A percentile compares a stretch with the other conserved stretches of the same genome.
Evolutionary conservation across 1,284 basidiomycete genomes (phyloP).

Genomic region (Tilletia indica): DNA sequence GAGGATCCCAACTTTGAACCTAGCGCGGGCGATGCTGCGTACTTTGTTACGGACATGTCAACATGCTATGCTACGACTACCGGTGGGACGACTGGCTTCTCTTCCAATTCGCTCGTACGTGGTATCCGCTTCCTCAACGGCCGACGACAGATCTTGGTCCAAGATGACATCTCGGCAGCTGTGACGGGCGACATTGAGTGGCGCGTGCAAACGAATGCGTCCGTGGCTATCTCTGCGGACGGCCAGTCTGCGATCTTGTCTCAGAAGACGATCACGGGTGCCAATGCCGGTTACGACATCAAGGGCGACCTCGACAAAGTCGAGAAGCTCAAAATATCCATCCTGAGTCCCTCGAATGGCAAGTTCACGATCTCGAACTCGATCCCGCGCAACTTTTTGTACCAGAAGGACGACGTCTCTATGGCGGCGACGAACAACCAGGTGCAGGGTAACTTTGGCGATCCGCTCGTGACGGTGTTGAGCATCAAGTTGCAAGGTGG

Average conservation of each 20-base stretch:
- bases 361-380: slow-evolving; percentile 10
- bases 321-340: slow-evolving; percentile 60
- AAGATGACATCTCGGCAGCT: slow-evolving; percentile 56
- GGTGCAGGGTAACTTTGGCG: slow-evolving; percentile 66
- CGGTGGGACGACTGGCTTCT: slow-evolving; percentile 57
- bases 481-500: slow-evolving; percentile 64
- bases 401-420: not conserved
- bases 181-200: slow-evolving; percentile 65
- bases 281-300: slow-evolving; percentile 60
- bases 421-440: not conserved
- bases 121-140: slow-evolving; percentile 83
- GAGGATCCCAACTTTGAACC: slow-evolving; percentile 66
- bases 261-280: slow-evolving; percentile 62
- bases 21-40: slow-evolving; percentile 73
- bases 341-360: slow-evolving; percentile 59
- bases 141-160: slow-evolving; percentile 76
- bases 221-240: slow-evolving; percentile 55
- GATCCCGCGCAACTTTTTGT: not conserved
- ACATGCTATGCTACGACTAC: slow-evolving; percentile 69
- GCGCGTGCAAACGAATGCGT: slow-evolving; percentile 93
- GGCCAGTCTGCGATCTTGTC: slow-evolving; percentile 66
- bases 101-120: slow-evolving; percentile 64
- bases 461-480: slow-evolving; percentile 78
- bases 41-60: slow-evolving; percentile 77
- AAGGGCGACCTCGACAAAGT: slow-evolving; percentile 16